Percentiles rank a stretch among this genome's conserved stretches.
These are phyloP conservation scores for Fusarium circinatum DNA, from an alignment of 2,329 filamentous ascomycete genomes.

Conservation along the genomic window DNA sequence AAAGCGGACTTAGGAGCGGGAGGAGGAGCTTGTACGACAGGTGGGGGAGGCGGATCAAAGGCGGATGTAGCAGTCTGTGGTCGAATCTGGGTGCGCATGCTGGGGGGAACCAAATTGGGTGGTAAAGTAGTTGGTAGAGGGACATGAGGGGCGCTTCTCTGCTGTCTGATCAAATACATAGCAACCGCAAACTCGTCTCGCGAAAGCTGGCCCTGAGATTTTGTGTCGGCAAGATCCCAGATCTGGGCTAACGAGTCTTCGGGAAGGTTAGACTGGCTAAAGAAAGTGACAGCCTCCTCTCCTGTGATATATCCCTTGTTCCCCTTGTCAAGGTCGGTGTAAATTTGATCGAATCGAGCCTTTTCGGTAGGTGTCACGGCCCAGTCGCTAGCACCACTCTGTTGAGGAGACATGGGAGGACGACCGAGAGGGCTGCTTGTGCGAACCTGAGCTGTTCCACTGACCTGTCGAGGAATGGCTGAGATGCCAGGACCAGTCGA, in stretches of 20 bases:
- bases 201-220: slow-evolving; percentile 84
- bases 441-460: slow-evolving; percentile 73
- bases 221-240: slow-evolving; percentile 96
- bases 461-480: slow-evolving; percentile 85
- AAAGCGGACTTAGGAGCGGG: slow-evolving; percentile 80
- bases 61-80: slow-evolving; percentile 63
- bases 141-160: slow-evolving; percentile 73
- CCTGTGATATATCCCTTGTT: slow-evolving; percentile 88
- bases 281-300: slow-evolving; percentile 93
- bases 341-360: slow-evolving; percentile 86
- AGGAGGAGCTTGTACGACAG: slow-evolving; percentile 50
- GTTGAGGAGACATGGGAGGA: slow-evolving; percentile 58
- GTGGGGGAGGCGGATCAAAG: slow-evolving; percentile 59
- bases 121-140: slow-evolving; percentile 82
- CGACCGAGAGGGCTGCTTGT: slow-evolving; percentile 67
- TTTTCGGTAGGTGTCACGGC: slow-evolving; percentile 86
- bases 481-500: slow-evolving; percentile 65
- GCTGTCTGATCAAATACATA: slow-evolving; percentile 95
- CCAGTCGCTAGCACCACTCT: slow-evolving; percentile 71
- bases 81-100: slow-evolving; percentile 74
- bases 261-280: slow-evolving; percentile 88
- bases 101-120: slow-evolving; percentile 84
- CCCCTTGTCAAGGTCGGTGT: slow-evolving; percentile 82
- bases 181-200: slow-evolving; percentile 95
- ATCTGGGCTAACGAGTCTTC: slow-evolving; percentile 93